Evolutionary conservation across 345 rosid genomes (phyloP).

Genomic region (Bruguiera gymnorhiza): DNA sequence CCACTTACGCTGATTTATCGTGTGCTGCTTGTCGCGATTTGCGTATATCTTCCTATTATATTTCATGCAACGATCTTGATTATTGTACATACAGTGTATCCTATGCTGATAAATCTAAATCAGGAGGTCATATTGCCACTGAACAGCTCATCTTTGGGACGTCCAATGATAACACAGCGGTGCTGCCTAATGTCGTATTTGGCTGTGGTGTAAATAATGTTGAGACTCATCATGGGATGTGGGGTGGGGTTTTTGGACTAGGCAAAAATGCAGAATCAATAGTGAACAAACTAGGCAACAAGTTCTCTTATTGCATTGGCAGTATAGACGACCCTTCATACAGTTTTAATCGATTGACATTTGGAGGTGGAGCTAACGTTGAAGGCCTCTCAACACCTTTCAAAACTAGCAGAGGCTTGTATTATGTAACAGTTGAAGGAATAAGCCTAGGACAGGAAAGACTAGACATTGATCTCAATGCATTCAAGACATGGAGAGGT

Average conservation of each 20-base stretch:
- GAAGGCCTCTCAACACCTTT: slow-evolving; percentile 54
- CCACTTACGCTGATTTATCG: slow-evolving; percentile 33
- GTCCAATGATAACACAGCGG: slow-evolving; percentile 29
- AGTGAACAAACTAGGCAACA: slow-evolving; percentile 43
- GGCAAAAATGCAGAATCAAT: slow-evolving; percentile 39
- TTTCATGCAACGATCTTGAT: slow-evolving; percentile 19
- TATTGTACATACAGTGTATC: slow-evolving; percentile 37
- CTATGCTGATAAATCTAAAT: slow-evolving; percentile 31
- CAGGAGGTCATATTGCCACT: slow-evolving; percentile 43
- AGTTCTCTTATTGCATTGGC: slow-evolving; percentile 58
- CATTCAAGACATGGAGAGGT: slow-evolving; percentile 24
- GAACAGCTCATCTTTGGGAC: slow-evolving; percentile 43
- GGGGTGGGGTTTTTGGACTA: slow-evolving; percentile 49
- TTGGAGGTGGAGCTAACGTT: slow-evolving; percentile 39
- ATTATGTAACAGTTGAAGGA: slow-evolving; percentile 44
- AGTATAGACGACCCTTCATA: slow-evolving; percentile 38
- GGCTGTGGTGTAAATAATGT: slow-evolving; percentile 53
- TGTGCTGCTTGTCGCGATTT: slow-evolving; percentile 34
- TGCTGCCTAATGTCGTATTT: slow-evolving; percentile 30
- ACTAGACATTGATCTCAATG: slow-evolving; percentile 36
- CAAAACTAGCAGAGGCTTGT: slow-evolving; percentile 31
- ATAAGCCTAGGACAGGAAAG: slow-evolving; percentile 43
- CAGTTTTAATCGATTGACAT: slow-evolving; percentile 36
- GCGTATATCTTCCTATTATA: slow-evolving; percentile 12
- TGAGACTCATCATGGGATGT: slow-evolving; percentile 23